Evolutionary conservation across 2,329 filamentous ascomycete genomes (phyloP), one percentile per base, ranked within the genome.

Genomic region (Rhynchosporium agropyri): DNA sequence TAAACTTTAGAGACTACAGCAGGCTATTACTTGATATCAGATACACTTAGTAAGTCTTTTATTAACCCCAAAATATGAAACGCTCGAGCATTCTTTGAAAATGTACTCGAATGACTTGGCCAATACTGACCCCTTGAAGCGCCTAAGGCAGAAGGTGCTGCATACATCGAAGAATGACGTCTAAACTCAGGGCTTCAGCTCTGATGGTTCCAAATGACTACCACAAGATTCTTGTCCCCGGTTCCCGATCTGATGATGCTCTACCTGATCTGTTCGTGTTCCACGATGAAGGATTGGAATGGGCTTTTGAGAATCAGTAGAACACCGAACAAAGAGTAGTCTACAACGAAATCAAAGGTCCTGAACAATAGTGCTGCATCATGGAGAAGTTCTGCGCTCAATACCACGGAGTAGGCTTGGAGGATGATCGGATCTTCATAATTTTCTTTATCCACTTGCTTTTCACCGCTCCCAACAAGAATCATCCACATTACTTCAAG

Each of bases 401-500:
- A 12, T 38, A 53, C 49, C 36, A 38, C 15, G 49, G 49, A 38
- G 31, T 15, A 15, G 49, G 38, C 15, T 10, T 38, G 49, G 26
- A 13, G 4, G 13, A 15, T 38, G 6, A 33, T 26, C 15, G 49
- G n/a, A 38, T 53, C 49, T 53, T 53, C 15, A 53, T 15, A 4
- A 53, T 53, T 31, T 53, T 53, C 31, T 33, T 36, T 15, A 53
- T 53, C 31, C 49, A 53, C 49, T 20, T 53, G 10, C 31, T 33
- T 9, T 53, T 53, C n/a, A 38, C 49, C 12, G 49, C 31, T 9
- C 8, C 7, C 15, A 51, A 38, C 49, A 33, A 53, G 29, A 9
- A 38, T 3, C 31, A 38, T 4, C 15, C 31, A 10, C 20, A 53
- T 6, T 3, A 36, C 31, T 53, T 53, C 49, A 53, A 38, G n/a